Percentiles rank a stretch among this genome's conserved stretches.
Conservation (phyloP, 306 rosid genomes). For the Alnus glutinosa region DNA sequence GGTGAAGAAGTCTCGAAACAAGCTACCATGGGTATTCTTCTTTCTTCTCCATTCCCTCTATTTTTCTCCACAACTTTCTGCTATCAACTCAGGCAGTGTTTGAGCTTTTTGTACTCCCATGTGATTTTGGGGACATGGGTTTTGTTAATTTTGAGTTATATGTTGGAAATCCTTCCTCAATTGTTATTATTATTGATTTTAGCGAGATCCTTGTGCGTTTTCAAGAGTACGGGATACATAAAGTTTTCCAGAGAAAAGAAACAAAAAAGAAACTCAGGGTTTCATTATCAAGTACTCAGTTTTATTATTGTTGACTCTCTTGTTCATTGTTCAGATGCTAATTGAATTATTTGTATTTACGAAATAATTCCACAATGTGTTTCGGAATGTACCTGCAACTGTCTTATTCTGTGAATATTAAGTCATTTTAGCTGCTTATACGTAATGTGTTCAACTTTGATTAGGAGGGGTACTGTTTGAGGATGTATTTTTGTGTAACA, state of each 20-base stretch:
- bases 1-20: slow-evolving; percentile 73
- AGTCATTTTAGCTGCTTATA: neutral
- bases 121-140: neutral
- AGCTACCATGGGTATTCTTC: slow-evolving; percentile 69
- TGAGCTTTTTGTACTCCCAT: neutral
- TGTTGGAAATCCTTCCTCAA: neutral
- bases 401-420: neutral
- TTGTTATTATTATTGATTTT: neutral
- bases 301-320: neutral
- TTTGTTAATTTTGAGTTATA: neutral
- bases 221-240: neutral
- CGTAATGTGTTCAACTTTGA: neutral
- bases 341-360: neutral
- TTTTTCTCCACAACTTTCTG: neutral
- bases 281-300: neutral
- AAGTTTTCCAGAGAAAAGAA: neutral
- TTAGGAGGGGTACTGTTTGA: neutral
- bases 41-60: neutral
- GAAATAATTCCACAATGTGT: neutral
- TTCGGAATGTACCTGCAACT: neutral
- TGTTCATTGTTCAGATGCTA: neutral
- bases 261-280: neutral
- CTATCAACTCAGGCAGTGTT: neutral
- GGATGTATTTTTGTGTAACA: neutral
- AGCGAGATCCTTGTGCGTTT: neutral